Evolutionary conservation across 2,329 filamentous ascomycete genomes (phyloP).

Genomic region (Hypoxylon sp.): DNA sequence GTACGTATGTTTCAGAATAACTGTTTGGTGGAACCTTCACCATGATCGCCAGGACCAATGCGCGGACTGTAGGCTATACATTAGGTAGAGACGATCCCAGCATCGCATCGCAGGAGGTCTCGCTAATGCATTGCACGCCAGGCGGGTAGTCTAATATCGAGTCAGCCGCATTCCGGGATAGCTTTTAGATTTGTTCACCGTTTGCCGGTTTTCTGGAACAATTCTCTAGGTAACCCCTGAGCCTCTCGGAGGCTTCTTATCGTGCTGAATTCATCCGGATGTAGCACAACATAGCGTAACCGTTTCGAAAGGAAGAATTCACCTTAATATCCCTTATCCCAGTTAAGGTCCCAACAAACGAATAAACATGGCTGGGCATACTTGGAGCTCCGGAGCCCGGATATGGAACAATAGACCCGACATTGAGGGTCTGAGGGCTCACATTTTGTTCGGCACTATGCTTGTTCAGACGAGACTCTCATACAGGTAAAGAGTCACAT

Average conservation of each 20-base stretch:
- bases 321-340: conserved; percentile 32
- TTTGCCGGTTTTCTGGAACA: conserved; percentile 38
- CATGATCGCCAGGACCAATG: conserved; percentile 46
- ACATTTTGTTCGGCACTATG: conserved; percentile 22
- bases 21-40: conserved; percentile 39
- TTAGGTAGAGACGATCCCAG: conserved; percentile 31
- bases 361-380: conserved; percentile 29
- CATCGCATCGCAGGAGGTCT: conserved; percentile 39
- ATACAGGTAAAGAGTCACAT: conserved; percentile 19
- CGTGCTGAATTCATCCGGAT: conserved; percentile 36
- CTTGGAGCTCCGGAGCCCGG: conserved; percentile 20
- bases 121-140: conserved; percentile 36
- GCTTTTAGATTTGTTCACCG: conserved; percentile 32
- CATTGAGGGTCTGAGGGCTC: conserved; percentile 31
- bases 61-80: conserved; percentile 40
- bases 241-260: conserved; percentile 20
- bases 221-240: conserved; percentile 35
- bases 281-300: conserved; percentile 32
- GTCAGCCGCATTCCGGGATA: conserved; percentile 42
- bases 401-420: conserved; percentile 33
- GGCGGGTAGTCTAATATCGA: conserved; percentile 42
- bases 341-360: conserved; percentile 23
- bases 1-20: conserved; percentile 48
- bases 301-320: conserved; percentile 32
- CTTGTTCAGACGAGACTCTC: conserved; percentile 11